These are phyloP conservation scores for Alternaria rosae DNA, from an alignment of 2,329 filamentous ascomycete genomes.

Conservation along the genomic window DNA sequence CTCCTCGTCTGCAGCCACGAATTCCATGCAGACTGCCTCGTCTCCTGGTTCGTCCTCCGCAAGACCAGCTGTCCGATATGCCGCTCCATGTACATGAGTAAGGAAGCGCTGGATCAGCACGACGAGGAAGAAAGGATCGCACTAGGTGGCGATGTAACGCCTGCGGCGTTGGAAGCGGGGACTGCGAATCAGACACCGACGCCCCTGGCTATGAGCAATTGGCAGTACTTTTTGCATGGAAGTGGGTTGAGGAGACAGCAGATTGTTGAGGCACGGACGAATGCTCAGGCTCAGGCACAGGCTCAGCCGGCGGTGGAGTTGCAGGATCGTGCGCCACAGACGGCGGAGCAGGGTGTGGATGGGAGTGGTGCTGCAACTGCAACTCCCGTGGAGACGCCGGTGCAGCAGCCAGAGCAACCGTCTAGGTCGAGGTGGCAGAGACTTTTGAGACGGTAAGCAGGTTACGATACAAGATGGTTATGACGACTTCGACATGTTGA, in stretches of 20 bases:
- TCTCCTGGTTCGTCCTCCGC: slow-evolving; percentile 40
- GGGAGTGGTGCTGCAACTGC: background rate
- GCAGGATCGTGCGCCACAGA: background rate
- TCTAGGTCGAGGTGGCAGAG: background rate
- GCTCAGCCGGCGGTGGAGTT: slow-evolving; percentile 5
- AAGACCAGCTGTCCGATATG: slow-evolving; percentile 44
- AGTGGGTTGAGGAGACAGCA: slow-evolving; percentile 1
- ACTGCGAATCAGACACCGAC: background rate
- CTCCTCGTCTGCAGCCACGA: slow-evolving; percentile 38
- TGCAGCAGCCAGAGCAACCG: background rate
- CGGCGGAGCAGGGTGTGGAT: background rate
- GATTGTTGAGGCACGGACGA: background rate
- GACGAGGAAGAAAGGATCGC: slow-evolving; percentile 21
- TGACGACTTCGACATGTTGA: background rate
- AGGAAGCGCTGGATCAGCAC: slow-evolving; percentile 26
- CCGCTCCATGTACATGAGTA: slow-evolving; percentile 35
- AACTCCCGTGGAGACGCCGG: background rate
- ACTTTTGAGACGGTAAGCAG: background rate
- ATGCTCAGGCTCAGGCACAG: background rate
- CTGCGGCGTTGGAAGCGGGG: slow-evolving; percentile 3
- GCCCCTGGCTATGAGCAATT: slow-evolving; percentile 9
- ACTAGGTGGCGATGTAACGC: background rate
- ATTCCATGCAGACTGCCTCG: slow-evolving; percentile 43
- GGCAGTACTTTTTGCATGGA: slow-evolving; percentile 20
- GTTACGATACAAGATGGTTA: background rate